phyloP scores from a whole-genome alignment of 257 asterid species.

The Gentiana dahurica region DNA sequence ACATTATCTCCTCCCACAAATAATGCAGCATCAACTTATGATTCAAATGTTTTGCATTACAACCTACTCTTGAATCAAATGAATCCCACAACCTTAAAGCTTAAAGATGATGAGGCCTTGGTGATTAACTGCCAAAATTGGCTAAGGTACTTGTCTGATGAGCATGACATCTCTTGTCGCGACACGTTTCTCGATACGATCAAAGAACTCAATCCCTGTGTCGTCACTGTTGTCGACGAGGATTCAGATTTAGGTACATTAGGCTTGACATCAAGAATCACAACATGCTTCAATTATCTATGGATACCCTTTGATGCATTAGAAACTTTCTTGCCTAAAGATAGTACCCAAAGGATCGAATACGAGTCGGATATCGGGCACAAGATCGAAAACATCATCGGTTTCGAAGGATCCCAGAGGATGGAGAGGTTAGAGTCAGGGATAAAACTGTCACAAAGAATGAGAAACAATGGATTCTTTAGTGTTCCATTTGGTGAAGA shows the following conservation, averaged over 20 bases:
- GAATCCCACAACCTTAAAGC: conserved; percentile 19
- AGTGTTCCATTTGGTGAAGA: conserved; percentile 52
- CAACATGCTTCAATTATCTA: conserved; percentile 55
- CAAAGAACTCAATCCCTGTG: conserved; percentile 30
- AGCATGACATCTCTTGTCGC: conserved; percentile 19
- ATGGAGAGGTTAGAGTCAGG: conserved; percentile 51
- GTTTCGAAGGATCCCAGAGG: conserved; percentile 44
- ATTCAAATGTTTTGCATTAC: conserved; percentile 9
- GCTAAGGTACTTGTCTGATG: conserved; percentile 48
- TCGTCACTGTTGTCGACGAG: conserved; percentile 49
- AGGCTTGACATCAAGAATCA: conserved; percentile 37
- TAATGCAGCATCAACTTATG: not conserved
- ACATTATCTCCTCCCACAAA: not conserved
- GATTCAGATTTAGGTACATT: conserved; percentile 44
- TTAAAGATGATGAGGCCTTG: conserved; percentile 42
- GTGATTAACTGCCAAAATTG: conserved; percentile 65
- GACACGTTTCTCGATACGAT: conserved; percentile 38
- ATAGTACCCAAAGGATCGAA: conserved; percentile 44
- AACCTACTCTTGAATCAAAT: conserved; percentile 28
- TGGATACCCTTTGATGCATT: conserved; percentile 80
- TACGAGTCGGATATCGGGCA: conserved; percentile 62
- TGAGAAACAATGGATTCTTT: conserved; percentile 33
- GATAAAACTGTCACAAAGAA: conserved; percentile 31
- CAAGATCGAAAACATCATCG: conserved; percentile 61
- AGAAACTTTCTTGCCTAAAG: conserved; percentile 70